Evolutionary conservation across 176 grass and related monocot genomes (phyloP).

Genomic region (Aechmea fasciata): DNA sequence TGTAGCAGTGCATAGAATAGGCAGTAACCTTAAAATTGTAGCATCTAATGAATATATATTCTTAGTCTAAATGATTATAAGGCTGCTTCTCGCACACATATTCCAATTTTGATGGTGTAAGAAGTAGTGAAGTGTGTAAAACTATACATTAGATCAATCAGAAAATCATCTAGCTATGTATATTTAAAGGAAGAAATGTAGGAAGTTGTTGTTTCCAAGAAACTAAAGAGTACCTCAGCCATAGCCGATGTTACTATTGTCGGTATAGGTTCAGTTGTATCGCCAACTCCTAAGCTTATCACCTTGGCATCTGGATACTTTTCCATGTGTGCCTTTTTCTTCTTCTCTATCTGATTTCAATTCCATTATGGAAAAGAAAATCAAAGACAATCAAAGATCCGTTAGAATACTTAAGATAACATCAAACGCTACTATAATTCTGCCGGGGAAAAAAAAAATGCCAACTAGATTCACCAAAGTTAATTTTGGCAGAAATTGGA

Average conservation of each 20-base stretch:
- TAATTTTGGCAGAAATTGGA: background rate
- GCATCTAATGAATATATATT: background rate
- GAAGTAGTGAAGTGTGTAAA: background rate
- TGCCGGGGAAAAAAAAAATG: no score
- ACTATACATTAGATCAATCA: no score
- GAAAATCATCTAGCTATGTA: no score
- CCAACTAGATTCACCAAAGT: no score
- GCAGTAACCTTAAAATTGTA: no score
- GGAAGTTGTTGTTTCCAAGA: constrained; percentile 1
- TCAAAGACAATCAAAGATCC: background rate
- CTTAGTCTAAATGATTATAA: background rate
- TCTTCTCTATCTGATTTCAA: constrained; percentile 57
- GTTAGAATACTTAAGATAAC: background rate
- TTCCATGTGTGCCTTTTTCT: constrained; percentile 44
- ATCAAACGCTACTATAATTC: background rate
- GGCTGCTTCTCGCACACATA: background rate
- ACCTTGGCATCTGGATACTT: constrained; percentile 80
- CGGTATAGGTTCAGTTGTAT: constrained; percentile 90
- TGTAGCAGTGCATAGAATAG: no score
- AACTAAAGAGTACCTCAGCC: constrained; percentile 52
- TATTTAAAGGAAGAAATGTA: background rate
- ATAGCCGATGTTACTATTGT: constrained; percentile 64
- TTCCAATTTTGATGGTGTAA: background rate
- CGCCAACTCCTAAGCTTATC: constrained; percentile 86
- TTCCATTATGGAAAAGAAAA: background rate